phyloP scores from a whole-genome alignment of 345 rosid species.

The Salix arbutifolia region DNA sequence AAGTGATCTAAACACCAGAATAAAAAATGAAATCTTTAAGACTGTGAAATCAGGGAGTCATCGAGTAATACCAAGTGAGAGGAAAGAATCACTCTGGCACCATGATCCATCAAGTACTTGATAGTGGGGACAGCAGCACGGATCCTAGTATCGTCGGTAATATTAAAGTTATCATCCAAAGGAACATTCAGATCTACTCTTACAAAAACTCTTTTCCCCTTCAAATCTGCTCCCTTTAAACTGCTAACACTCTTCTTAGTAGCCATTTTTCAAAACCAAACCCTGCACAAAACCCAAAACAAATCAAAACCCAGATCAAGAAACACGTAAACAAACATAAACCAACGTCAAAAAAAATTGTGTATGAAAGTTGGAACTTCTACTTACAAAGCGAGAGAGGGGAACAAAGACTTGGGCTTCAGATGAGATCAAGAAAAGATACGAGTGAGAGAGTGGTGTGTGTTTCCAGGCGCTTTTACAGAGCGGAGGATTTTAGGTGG shows the following conservation, averaged over 20 bases:
- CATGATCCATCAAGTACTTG: constrained; percentile 24
- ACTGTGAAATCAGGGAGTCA: background rate
- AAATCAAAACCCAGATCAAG: background rate
- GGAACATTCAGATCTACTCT: constrained; percentile 38
- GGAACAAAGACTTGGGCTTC: background rate
- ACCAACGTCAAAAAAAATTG: background rate
- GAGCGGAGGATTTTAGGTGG: background rate
- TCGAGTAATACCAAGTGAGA: constrained; percentile 25
- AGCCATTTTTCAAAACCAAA: constrained; percentile 12
- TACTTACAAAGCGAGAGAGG: background rate
- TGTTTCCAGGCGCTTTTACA: background rate
- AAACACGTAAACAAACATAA: background rate
- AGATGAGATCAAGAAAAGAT: background rate
- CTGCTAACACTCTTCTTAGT: constrained; percentile 52
- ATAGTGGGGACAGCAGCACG: constrained; percentile 38
- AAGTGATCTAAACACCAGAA: background rate
- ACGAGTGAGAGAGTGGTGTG: background rate
- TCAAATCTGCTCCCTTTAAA: constrained; percentile 50
- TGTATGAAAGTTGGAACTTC: background rate
- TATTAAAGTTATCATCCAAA: constrained; percentile 27
- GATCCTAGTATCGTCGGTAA: constrained; percentile 33
- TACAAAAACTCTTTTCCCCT: constrained; percentile 65
- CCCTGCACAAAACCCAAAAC: background rate
- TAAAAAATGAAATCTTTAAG: background rate
- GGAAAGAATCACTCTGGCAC: constrained; percentile 22